Evolutionary conservation across 2,329 filamentous ascomycete genomes (phyloP).

Genomic region (Ceratocystiopsis minuta): DNA sequence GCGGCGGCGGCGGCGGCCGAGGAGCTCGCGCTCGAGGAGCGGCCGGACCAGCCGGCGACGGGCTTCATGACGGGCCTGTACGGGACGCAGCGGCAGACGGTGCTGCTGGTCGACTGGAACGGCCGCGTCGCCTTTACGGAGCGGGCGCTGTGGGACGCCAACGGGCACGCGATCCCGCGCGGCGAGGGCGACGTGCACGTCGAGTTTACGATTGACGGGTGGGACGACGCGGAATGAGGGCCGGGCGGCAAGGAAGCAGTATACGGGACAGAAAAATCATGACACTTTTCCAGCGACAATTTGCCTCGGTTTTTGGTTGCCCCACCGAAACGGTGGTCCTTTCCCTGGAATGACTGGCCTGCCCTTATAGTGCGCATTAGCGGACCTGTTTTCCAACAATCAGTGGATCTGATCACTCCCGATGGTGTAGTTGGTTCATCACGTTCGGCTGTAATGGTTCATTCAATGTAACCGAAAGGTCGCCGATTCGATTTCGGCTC

Average conservation of each 20-base stretch:
- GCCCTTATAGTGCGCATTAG: too few species aligned
- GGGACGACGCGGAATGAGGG: slow-evolving; percentile 17
- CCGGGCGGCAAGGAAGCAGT: neutral
- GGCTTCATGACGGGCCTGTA: slow-evolving; percentile 42
- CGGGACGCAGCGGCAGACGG: slow-evolving; percentile 46
- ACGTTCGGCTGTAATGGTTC: slow-evolving; percentile 5
- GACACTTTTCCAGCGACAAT: too few species aligned
- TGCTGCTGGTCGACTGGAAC: slow-evolving; percentile 43
- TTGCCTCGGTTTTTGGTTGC: too few species aligned
- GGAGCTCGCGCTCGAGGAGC: slow-evolving; percentile 17
- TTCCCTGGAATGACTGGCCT: too few species aligned
- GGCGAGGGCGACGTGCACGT: slow-evolving; percentile 38
- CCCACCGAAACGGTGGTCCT: too few species aligned
- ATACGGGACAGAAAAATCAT: too few species aligned
- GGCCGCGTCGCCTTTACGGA: slow-evolving; percentile 43
- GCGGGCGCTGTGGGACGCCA: slow-evolving; percentile 39
- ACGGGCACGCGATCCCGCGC: slow-evolving; percentile 34
- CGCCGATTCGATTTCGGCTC: slow-evolving; percentile 4
- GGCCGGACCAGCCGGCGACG: slow-evolving; percentile 16
- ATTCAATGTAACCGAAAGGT: slow-evolving; percentile 3
- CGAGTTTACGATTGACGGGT: slow-evolving; percentile 37
- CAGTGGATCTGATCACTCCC: slow-evolving; percentile 14
- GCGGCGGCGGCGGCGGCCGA: slow-evolving; percentile 19
- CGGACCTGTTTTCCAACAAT: neutral
- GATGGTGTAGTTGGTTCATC: slow-evolving; percentile 6